phyloP scores from a whole-genome alignment of 129 eudicot species.

The Flaveria robusta region DNA sequence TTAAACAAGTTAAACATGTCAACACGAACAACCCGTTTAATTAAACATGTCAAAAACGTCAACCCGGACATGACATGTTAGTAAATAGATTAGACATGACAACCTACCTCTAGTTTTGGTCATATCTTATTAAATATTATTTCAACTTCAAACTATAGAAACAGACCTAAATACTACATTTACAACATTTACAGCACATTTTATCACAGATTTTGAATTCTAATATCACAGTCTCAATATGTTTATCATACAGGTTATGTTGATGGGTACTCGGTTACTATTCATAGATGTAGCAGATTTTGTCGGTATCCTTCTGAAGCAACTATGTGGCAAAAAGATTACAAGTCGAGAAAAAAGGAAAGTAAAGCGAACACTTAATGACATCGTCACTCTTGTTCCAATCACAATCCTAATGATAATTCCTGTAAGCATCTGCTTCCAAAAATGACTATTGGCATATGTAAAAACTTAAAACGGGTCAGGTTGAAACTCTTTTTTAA shows the following conservation, averaged over 20 bases:
- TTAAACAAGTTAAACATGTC: not conserved
- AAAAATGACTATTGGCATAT: not conserved
- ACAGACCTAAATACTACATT: not conserved
- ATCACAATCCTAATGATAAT: slow-evolving; percentile 67
- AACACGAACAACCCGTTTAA: not conserved
- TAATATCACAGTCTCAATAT: not conserved
- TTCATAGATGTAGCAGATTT: slow-evolving; percentile 45
- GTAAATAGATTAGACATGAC: not conserved
- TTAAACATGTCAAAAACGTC: not conserved
- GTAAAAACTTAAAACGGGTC: not conserved
- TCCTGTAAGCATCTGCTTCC: slow-evolving; percentile 56
- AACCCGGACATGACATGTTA: not conserved
- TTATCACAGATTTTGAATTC: not conserved
- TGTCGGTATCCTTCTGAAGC: slow-evolving; percentile 45
- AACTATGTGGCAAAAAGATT: slow-evolving; percentile 49
- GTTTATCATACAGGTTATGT: slow-evolving; percentile 43
- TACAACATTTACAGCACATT: not conserved
- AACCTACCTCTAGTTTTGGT: no score
- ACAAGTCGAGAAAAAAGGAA: slow-evolving; percentile 67
- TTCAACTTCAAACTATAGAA: not conserved
- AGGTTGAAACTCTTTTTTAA: not conserved
- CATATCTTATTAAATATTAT: not conserved
- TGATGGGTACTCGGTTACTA: slow-evolving; percentile 65
- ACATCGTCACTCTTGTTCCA: slow-evolving; percentile 60
- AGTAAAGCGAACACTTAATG: slow-evolving; percentile 54